Evolutionary conservation across 176 grass and related monocot species (phyloP).

Genomic region (Elymus sibiricus): DNA sequence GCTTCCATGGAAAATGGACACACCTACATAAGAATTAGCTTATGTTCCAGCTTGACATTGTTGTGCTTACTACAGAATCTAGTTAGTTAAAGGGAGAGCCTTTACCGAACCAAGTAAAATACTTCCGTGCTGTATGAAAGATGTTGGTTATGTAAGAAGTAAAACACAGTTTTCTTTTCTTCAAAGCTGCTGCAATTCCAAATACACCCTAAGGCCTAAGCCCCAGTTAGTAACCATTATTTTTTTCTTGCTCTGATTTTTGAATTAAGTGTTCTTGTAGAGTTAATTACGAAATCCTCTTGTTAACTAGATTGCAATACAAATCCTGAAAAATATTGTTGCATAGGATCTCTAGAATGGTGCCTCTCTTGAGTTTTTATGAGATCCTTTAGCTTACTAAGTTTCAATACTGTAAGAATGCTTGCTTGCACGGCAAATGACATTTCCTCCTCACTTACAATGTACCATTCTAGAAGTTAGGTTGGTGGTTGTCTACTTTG

Average conservation of each 20-base stretch:
- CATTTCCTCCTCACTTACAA: conserved; percentile 8
- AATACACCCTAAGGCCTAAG: not conserved
- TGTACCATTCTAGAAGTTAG: conserved; percentile 12
- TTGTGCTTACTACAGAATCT: not conserved
- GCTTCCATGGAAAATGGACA: conserved; percentile 17
- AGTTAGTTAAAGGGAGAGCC: not conserved
- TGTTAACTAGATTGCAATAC: conserved; percentile 13
- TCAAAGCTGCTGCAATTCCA: not conserved
- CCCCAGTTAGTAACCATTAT: not conserved
- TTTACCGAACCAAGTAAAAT: not conserved
- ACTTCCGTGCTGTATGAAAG: not conserved
- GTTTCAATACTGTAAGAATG: not conserved
- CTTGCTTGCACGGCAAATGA: conserved; percentile 14
- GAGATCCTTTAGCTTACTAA: not conserved
- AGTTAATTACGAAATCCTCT: conserved; percentile 2
- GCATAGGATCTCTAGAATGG: conserved; percentile 17
- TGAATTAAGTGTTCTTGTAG: not conserved
- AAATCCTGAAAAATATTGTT: conserved; percentile 30
- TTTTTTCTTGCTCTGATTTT: conserved; percentile 3
- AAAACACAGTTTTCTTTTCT: conserved; percentile 3
- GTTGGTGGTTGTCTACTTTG: not conserved
- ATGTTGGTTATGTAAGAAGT: conserved; percentile 14
- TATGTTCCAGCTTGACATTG: conserved; percentile 7
- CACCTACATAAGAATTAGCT: not conserved
- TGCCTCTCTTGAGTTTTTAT: conserved; percentile 2